Base-by-base conservation (phyloP, 2,329 filamentous ascomycete species). In the Plenodomus tracheiphilus region DNA sequence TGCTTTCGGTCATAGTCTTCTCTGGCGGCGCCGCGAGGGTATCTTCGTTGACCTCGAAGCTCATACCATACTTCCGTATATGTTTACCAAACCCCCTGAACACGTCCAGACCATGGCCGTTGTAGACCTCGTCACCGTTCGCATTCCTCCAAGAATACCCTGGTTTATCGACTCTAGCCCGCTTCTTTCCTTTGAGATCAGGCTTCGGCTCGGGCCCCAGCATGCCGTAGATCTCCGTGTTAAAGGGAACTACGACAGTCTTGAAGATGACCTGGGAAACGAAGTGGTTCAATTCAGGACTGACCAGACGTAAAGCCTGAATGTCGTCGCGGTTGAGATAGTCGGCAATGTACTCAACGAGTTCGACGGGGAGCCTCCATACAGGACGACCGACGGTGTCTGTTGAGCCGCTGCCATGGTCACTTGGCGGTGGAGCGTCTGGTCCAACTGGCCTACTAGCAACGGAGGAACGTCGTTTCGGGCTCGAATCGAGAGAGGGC, bases 171-270 rank as follows among this genome's bases (percentile, higher is more conserved):
- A 60, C 46, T 53, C 49, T 62, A 7, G 62, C 58, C 37, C 68
- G 67, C 39, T 64, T 67, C 49, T 73, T 73, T 15, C 65, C 70
- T 53, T 73, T 74, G 35, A 59, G 43, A 61, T 69, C 68, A 6
- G 53, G 60, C 43, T 68, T 65, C 19, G 62, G 62, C 21, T 68
- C 70, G 48, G 72, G 69, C 15, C 74, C 73, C 17, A 79, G 68
- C 69, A 79, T 80, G 38, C 79, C 79, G 64, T 83, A 86, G 19
- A 88, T 80, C 56, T 86, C 81, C 1, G 82, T 79, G 36, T 80
- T 82, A 71, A 88, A 89, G 1, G 84, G 83, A 2, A 86, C 81
- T 5, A 88, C 84, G 8, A 86, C 81, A 38, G 82, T 83, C 47
- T 78, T 75, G 65, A 87, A 88, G 39, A 86, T 77, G 35, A 77